Evolutionary conservation across 2,329 filamentous ascomycete genomes (phyloP).

Genomic region (Chaetomiaceae sp.): DNA sequence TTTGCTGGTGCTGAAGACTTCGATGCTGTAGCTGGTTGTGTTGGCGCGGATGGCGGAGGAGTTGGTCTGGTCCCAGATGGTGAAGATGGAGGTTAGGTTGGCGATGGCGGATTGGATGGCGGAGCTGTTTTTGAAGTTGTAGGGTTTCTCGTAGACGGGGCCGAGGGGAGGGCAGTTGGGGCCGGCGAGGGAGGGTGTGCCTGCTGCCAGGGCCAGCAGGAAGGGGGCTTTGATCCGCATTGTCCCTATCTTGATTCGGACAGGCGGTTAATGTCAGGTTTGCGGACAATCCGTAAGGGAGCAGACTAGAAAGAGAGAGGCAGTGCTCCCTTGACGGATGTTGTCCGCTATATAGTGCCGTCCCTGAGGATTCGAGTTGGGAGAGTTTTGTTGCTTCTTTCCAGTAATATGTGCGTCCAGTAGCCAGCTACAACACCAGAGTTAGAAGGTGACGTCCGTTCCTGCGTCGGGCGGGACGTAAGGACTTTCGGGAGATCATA

Average conservation of each 20-base stretch:
- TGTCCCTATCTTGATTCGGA: neutral
- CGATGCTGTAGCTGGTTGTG: constrained; percentile 35
- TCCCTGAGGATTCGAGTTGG: too few relatives aligned
- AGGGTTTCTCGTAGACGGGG: constrained; percentile 33
- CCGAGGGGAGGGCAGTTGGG: constrained; percentile 35
- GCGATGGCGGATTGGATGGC: constrained; percentile 29
- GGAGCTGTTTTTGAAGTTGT: constrained; percentile 27
- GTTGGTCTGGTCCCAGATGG: constrained; percentile 27
- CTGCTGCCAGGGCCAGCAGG: constrained; percentile 24
- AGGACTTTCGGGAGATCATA: neutral
- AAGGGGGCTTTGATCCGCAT: neutral
- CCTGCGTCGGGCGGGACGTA: neutral
- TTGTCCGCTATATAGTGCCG: neutral
- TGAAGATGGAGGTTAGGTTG: constrained; percentile 31
- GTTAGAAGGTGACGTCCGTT: neutral
- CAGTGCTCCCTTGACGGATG: neutral
- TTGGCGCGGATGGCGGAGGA: constrained; percentile 28
- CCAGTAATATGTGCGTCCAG: neutral
- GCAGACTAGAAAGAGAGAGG: too few relatives aligned
- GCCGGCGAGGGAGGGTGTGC: constrained; percentile 12
- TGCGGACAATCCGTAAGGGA: too few relatives aligned
- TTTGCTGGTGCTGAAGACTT: constrained; percentile 28
- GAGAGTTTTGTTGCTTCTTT: neutral
- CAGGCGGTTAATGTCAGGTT: too few relatives aligned
- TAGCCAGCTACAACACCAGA: neutral